A percentile compares a stretch with the other conserved stretches of the same genome.
Conservation (phyloP, 495 filamentous ascomycete genomes). For the Podospora bellae-mahoneyi region DNA sequence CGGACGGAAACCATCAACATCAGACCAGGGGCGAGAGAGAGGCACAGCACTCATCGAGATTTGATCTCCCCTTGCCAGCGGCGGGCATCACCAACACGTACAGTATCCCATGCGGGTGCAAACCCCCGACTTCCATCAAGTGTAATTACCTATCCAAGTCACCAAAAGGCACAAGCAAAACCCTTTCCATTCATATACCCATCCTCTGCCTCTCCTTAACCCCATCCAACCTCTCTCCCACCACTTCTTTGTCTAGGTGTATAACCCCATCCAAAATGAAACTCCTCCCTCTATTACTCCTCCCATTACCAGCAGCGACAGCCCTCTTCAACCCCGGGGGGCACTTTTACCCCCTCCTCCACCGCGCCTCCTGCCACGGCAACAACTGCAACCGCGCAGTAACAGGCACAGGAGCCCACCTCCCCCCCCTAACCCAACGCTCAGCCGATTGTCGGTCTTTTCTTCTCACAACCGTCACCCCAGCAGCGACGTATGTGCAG, state of each 20-base stretch:
- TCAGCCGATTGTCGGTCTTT: conserved; percentile 35
- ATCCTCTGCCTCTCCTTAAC: neutral
- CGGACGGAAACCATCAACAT: neutral
- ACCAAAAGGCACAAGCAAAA: neutral
- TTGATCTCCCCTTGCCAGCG: neutral
- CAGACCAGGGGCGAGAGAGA: neutral
- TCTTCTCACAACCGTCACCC: conserved; percentile 34
- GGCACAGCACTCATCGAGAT: neutral
- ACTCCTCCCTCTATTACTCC: neutral
- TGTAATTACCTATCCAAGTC: neutral
- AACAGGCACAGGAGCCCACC: conserved; percentile 31
- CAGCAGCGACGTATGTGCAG: conserved; percentile 28
- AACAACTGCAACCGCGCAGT: conserved; percentile 39
- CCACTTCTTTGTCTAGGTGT: no score
- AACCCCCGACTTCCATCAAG: neutral
- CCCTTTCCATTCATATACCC: neutral
- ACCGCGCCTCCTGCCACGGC: conserved; percentile 27
- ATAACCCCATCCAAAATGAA: neutral
- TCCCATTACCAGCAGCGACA: conserved; percentile 16
- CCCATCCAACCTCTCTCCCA: neutral
- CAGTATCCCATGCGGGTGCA: neutral
- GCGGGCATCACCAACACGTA: neutral
- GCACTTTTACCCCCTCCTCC: conserved; percentile 25
- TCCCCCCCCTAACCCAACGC: conserved; percentile 25
- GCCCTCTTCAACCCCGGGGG: conserved; percentile 23